A percentile compares a stretch with the other conserved stretches of the same genome.
Evolutionary conservation across 1,284 basidiomycete genomes (phyloP).

Genomic region (Schizopora paradoxa): DNA sequence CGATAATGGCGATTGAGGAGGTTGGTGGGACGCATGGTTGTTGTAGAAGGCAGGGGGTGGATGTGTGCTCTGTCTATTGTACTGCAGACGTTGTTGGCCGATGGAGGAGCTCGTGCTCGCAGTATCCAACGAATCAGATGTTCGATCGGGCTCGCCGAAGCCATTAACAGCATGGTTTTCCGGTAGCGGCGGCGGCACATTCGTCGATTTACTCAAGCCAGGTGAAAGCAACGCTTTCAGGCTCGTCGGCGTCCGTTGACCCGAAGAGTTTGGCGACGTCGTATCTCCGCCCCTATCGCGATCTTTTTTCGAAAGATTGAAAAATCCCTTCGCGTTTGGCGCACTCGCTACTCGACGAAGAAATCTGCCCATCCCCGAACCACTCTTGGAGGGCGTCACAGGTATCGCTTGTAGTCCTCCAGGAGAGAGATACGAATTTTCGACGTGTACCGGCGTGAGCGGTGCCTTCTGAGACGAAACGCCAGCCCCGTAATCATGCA

Average conservation of each 20-base stretch:
- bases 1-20: not conserved
- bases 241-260: conserved; percentile 34
- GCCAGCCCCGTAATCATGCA: conserved; percentile 50
- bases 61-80: not conserved
- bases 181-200: conserved; percentile 40
- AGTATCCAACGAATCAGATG: conserved; percentile 65
- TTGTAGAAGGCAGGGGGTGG: too few relatives aligned
- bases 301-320: conserved; percentile 52
- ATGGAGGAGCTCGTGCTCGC: conserved; percentile 66
- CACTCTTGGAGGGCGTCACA: conserved; percentile 13
- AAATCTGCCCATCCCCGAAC: conserved; percentile 43
- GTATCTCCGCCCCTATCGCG: conserved; percentile 50
- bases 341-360: conserved; percentile 94
- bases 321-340: conserved; percentile 91
- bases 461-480: conserved; percentile 47
- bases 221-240: conserved; percentile 13
- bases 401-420: conserved; percentile 10
- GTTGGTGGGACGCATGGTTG: too few relatives aligned
- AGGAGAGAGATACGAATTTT: conserved; percentile 17
- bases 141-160: conserved; percentile 43
- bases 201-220: conserved; percentile 10
- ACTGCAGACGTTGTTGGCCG: conserved; percentile 2
- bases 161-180: conserved; percentile 31
- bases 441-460: conserved; percentile 17
- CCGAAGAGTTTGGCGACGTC: conserved; percentile 71